Percentiles rank a stretch among this genome's conserved stretches.
These are phyloP conservation scores for Apiospora marii DNA, from an alignment of 2,329 filamentous ascomycete genomes.

Conservation along the genomic window DNA sequence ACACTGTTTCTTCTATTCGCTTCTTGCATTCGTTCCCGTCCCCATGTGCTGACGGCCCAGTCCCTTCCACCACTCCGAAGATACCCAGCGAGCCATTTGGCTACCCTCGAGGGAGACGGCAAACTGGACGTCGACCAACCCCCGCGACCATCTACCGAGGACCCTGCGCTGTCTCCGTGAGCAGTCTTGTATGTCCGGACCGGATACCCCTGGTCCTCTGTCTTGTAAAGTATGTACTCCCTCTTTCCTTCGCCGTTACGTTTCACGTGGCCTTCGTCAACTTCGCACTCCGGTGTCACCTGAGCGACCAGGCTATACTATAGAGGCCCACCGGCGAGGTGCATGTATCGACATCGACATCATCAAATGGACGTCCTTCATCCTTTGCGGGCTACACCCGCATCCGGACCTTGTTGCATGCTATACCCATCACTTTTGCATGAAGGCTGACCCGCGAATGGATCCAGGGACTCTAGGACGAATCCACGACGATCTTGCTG, in stretches of 20 bases:
- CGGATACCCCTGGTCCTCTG: slow-evolving; percentile 24
- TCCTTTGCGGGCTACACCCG: neutral
- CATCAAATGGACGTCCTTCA: neutral
- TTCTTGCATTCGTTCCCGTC: slow-evolving; percentile 25
- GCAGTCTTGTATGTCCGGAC: slow-evolving; percentile 23
- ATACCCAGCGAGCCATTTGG: slow-evolving; percentile 11
- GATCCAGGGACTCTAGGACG: slow-evolving; percentile 11
- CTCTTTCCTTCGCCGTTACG: neutral
- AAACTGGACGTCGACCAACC: slow-evolving; percentile 20
- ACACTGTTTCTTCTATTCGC: slow-evolving; percentile 14
- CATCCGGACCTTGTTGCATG: neutral
- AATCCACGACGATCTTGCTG: neutral
- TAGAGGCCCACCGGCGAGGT: neutral
- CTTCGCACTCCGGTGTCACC: slow-evolving; percentile 3
- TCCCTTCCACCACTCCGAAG: slow-evolving; percentile 17
- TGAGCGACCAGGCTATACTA: neutral
- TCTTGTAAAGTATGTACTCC: slow-evolving; percentile 20
- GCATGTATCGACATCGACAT: slow-evolving; percentile 1
- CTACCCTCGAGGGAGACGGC: slow-evolving; percentile 19
- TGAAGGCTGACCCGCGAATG: neutral
- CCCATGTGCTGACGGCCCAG: slow-evolving; percentile 25
- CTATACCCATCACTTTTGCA: neutral
- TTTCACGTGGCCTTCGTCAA: slow-evolving; percentile 21
- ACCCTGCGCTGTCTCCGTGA: slow-evolving; percentile 4
- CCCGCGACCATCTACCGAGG: slow-evolving; percentile 18